phyloP scores from a whole-genome alignment of 148 eudicot genomes.

The Pharnaceum exiguum region DNA sequence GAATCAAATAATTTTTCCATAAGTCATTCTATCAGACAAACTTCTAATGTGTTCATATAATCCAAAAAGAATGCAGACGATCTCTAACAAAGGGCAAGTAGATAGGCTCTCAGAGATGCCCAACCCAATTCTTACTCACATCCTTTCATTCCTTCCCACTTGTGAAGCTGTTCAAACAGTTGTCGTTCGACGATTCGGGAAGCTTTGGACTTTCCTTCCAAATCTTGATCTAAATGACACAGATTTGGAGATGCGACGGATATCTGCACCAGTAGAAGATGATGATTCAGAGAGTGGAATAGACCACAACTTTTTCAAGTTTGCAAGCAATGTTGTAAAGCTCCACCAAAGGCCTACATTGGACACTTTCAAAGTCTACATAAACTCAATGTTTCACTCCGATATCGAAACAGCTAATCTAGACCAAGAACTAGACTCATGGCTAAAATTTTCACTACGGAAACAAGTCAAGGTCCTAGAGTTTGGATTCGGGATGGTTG shows the following conservation, averaged over 20 bases:
- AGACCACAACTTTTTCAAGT: background rate
- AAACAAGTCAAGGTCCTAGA: slow-evolving; percentile 8
- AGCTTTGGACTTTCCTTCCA: slow-evolving; percentile 12
- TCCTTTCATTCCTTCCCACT: slow-evolving; percentile 7
- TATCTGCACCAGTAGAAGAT: too few species aligned
- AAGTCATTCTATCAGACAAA: too few species aligned
- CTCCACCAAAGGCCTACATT: background rate
- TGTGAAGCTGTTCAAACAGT: slow-evolving; percentile 6
- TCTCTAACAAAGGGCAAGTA: too few species aligned
- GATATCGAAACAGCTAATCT: background rate
- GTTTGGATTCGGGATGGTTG: slow-evolving; percentile 6
- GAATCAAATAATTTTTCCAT: too few species aligned
- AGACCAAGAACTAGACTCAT: background rate
- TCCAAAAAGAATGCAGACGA: too few species aligned
- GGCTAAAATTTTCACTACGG: slow-evolving; percentile 7
- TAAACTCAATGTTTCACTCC: background rate
- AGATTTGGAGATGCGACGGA: too few species aligned
- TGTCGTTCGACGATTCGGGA: background rate
- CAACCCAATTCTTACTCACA: background rate
- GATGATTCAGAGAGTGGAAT: too few species aligned
- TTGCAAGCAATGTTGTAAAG: background rate
- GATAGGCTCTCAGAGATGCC: slow-evolving; percentile 11
- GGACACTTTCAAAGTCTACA: background rate
- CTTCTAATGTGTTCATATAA: too few species aligned
- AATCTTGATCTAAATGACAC: background rate